Evolutionary conservation across 1,284 basidiomycete species (phyloP), one percentile per base, ranked within the genome.

Genomic region (Ustilago nuda): DNA sequence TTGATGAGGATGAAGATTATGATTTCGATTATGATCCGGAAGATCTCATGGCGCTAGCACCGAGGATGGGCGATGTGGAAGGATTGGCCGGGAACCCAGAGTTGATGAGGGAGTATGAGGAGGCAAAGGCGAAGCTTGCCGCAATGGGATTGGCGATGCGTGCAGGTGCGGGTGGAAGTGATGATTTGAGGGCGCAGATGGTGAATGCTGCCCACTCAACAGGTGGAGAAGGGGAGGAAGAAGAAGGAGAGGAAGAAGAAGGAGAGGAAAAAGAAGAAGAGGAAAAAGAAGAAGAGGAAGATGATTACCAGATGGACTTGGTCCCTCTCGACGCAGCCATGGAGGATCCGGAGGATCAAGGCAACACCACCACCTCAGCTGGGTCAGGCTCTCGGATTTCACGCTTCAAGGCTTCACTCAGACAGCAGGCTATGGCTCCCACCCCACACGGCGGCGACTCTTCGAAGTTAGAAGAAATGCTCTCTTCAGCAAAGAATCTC

Each of bases 1-100:
- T 72, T 46, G 70, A 72, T 50, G 68, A 74, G 3, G 76, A 78
- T 43, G 79, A 82, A 17, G 62, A 71, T 11, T 79, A 82, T 43
- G 84, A 82, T 39, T 79, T 78, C 27, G 82, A 75, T n/a, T 83
- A 82, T 54, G 76, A 79, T n/a, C 55, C 76, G 15, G 78, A 81
- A 13, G 84, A 85, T 46, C 66, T 84, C 3, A 71, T 76, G 52
- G 75, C 72, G 12, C 62, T 84, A 6, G 78, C 73, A 27, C 84
- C 84, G 1, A 51, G 39, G 30, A 72, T 84, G 72, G 68, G 76
- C 8, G 73, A 79, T 41, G 39, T 61, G 19, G 67, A 63, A 4
- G 71, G 66, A 12, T 56, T 74, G 6, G 64, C 66, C 27, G 66
- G 70, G 17, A 59, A 74, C 33, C 75, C 79, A 5, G 79, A 84